Evolutionary conservation across 305 asterid genomes (phyloP), one percentile per base, ranked within the genome.

Genomic region (Petunia hybrid): DNA sequence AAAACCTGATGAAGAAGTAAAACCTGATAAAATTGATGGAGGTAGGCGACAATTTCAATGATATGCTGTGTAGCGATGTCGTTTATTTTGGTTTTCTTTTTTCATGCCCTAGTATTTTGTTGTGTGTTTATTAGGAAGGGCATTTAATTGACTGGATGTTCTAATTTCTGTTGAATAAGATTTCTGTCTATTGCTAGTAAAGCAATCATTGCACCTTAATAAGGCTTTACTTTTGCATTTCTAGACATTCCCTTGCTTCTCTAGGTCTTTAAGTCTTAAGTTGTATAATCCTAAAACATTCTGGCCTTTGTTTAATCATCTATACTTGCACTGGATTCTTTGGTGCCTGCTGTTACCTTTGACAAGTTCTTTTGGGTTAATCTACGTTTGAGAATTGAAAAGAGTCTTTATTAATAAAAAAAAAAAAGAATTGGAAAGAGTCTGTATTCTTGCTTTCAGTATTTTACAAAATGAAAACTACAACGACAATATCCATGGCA

Each of bases 1-100:
- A 67, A 86, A 71, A 13, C 74, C 73, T 45, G 83, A 60, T 68
- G 75, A 67, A 51, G 82, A 64, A 57, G 82, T 67, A 59, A 57
- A 77, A 66, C 85, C 85, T 77, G 90, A 84, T 77, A 59, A 69
- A 61, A 70, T 69, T 51, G 87, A 85, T 65, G 89, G 74, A 87
- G 94, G 77, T 71, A 71, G 77, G 62, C 45, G 48, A 48, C 62
- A 22, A 71, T 5, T 71, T 71, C 77, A 48, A 31, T 71, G 62
- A 48, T 48, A 43, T 71, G 77, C 77, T 70, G 40, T 70, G 8
- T 42, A 45, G n/a, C 59, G 9, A 22, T 70, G 9, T 45, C 46
- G 39, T 38, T 69, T 69, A 55, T 22, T 68, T 43, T 69, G 76
- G 22, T 69, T 0, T 45, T 45, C 1, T 31, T 1, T 45, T 45